phyloP scores from a whole-genome alignment of 2,329 filamentous ascomycete species.

The Aspergillus jensenii region DNA sequence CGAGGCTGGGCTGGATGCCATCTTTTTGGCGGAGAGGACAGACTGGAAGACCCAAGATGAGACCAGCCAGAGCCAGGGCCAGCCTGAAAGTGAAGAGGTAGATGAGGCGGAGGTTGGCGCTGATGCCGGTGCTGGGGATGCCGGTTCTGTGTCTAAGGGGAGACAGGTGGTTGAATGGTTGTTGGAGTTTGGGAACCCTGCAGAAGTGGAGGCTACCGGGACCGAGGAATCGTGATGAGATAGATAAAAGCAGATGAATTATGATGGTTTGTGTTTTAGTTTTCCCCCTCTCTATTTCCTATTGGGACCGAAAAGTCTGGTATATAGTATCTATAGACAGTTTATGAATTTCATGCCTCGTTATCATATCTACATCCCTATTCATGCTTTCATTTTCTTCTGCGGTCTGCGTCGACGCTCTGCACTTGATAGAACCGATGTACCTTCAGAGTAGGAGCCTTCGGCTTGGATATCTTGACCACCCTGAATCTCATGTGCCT shows the following conservation, averaged over 20 bases:
- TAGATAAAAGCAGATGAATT: neutral
- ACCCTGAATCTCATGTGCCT: constrained; percentile 61
- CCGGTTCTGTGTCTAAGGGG: constrained; percentile 32
- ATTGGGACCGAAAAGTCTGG: neutral
- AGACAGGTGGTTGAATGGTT: constrained; percentile 45
- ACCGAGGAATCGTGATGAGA: neutral
- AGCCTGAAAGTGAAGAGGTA: constrained; percentile 22
- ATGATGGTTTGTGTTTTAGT: neutral
- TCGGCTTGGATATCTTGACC: constrained; percentile 14
- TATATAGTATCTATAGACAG: constrained; percentile 6
- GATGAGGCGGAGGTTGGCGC: constrained; percentile 16
- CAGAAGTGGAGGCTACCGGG: constrained; percentile 29
- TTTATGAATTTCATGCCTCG: constrained; percentile 1
- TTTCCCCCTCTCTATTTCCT: neutral
- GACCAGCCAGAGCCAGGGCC: constrained; percentile 9
- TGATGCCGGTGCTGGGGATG: neutral
- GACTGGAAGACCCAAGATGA: constrained; percentile 60
- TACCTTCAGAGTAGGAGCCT: constrained; percentile 22
- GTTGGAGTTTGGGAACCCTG: constrained; percentile 38
- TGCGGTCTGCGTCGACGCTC: constrained; percentile 8
- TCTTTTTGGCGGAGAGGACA: constrained; percentile 71
- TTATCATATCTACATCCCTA: constrained; percentile 4
- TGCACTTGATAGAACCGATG: neutral
- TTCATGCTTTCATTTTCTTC: constrained; percentile 12
- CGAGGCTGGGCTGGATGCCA: constrained; percentile 75